phyloP scores from a whole-genome alignment of 78 protist genomes.

The Planoprotostelium fungivorum region DNA sequence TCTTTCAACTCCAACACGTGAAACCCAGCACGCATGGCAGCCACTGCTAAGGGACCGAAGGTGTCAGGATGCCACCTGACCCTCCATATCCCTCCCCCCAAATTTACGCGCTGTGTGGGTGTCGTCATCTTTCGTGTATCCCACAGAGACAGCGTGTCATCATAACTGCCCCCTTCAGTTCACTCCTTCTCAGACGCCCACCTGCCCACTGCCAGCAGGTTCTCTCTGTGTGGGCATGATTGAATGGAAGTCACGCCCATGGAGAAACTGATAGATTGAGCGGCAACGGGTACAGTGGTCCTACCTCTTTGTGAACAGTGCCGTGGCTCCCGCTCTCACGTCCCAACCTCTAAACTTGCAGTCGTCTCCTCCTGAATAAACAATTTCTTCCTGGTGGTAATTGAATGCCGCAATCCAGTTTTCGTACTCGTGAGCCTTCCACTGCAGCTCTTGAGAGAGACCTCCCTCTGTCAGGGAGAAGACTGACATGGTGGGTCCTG shows the following conservation, averaged over 20 bases:
- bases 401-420: constrained; percentile 71
- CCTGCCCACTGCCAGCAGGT: constrained; percentile 47
- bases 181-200: neutral
- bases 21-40: constrained; percentile 74
- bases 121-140: constrained; percentile 25
- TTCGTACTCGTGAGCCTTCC: constrained; percentile 70
- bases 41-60: constrained; percentile 21
- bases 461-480: neutral
- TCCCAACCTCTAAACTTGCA: constrained; percentile 62
- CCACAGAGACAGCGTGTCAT: constrained; percentile 55
- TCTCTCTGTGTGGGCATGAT: constrained; percentile 29
- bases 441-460: neutral
- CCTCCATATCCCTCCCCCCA: constrained; percentile 78
- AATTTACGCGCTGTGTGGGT: constrained; percentile 8
- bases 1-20: neutral
- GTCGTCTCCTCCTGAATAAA: constrained; percentile 74
- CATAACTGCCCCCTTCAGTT: constrained; percentile 26
- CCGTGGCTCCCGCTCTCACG: constrained; percentile 12
- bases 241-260: constrained; percentile 69
- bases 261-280: constrained; percentile 6
- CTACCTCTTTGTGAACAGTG: neutral
- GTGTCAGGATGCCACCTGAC: constrained; percentile 51
- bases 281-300: neutral
- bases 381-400: constrained; percentile 13
- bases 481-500: neutral